Conservation (phyloP, 2,329 filamentous ascomycete genomes). For the Epichloe gansuensis region DNA sequence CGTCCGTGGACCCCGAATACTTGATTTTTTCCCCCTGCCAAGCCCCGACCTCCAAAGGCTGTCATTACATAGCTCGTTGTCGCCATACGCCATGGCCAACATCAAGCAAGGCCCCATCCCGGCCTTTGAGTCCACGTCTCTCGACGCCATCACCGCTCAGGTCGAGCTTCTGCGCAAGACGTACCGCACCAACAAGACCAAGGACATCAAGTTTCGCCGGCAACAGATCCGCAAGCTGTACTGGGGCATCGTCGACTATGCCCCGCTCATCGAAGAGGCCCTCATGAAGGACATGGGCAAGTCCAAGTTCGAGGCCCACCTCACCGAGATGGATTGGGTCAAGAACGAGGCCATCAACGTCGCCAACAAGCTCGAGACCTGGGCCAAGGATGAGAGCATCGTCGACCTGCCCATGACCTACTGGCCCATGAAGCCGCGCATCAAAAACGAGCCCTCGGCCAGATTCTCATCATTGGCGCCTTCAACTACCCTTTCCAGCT, state of each 20-base stretch:
- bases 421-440: constrained; percentile 57
- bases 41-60: too few relatives aligned
- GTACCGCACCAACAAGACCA: constrained; percentile 73
- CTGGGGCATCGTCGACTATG: constrained; percentile 78
- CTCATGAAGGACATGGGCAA: constrained; percentile 70
- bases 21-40: too few relatives aligned
- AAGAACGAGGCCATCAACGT: constrained; percentile 72
- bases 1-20: too few relatives aligned
- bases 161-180: constrained; percentile 50
- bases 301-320: constrained; percentile 57
- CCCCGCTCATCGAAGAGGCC: constrained; percentile 60
- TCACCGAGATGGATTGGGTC: constrained; percentile 67
- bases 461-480: constrained; percentile 74
- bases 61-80: neutral
- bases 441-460: constrained; percentile 83
- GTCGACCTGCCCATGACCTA: constrained; percentile 57
- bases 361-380: constrained; percentile 66
- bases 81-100: constrained; percentile 30
- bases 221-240: constrained; percentile 87
- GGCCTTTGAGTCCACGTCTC: constrained; percentile 46
- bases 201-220: constrained; percentile 68
- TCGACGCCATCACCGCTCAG: constrained; percentile 52
- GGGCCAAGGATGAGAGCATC: constrained; percentile 70
- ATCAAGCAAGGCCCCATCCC: constrained; percentile 25
- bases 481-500: constrained; percentile 93